A percentile compares a stretch with the other conserved stretches of the same genome.
phyloP scores from a whole-genome alignment of 1,284 basidiomycete genomes.

The Heterobasidion annosum region DNA sequence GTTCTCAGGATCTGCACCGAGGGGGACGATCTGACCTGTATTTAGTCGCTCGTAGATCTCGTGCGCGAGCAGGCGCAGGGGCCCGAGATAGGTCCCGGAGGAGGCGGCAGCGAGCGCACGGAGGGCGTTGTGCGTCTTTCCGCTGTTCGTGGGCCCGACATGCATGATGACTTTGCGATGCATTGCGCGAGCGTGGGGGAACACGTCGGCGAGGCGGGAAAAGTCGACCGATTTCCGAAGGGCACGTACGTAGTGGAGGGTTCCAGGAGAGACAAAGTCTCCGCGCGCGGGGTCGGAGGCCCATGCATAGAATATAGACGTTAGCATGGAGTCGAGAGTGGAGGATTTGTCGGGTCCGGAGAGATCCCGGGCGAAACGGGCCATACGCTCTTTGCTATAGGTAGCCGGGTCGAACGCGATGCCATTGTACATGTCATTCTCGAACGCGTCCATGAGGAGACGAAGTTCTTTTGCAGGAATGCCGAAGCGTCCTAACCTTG shows the following conservation, averaged over 20 bases:
- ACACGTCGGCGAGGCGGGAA: slow-evolving; percentile 30
- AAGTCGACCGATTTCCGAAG: slow-evolving; percentile 19
- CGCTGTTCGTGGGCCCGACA: slow-evolving; percentile 96
- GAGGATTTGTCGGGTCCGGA: slow-evolving; percentile 12
- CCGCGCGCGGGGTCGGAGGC: slow-evolving; percentile 25
- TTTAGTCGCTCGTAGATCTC: slow-evolving; percentile 94
- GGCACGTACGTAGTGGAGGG: slow-evolving; percentile 23
- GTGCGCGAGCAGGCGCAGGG: slow-evolving; percentile 87
- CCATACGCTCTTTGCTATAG: slow-evolving; percentile 26
- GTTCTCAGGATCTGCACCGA: slow-evolving; percentile 30
- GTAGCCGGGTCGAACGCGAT: slow-evolving; percentile 24
- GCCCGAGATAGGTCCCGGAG: slow-evolving; percentile 84
- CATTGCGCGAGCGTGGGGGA: slow-evolving; percentile 25
- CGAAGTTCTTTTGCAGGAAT: slow-evolving; percentile 24
- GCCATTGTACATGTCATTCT: slow-evolving; percentile 20
- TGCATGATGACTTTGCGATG: slow-evolving; percentile 86
- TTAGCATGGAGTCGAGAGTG: slow-evolving; percentile 22
- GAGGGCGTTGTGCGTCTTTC: slow-evolving; percentile 92
- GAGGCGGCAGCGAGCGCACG: slow-evolving; percentile 75
- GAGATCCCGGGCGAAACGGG: slow-evolving; percentile 17
- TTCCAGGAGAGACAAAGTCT: slow-evolving; percentile 17
- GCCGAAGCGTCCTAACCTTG: slow-evolving; percentile 34
- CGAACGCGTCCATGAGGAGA: slow-evolving; percentile 28
- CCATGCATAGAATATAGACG: slow-evolving; percentile 42
- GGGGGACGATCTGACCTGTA: slow-evolving; percentile 73